Base-by-base conservation (phyloP, 176 grass and related monocot genomes). In the Coix lacrymajobi region DNA sequence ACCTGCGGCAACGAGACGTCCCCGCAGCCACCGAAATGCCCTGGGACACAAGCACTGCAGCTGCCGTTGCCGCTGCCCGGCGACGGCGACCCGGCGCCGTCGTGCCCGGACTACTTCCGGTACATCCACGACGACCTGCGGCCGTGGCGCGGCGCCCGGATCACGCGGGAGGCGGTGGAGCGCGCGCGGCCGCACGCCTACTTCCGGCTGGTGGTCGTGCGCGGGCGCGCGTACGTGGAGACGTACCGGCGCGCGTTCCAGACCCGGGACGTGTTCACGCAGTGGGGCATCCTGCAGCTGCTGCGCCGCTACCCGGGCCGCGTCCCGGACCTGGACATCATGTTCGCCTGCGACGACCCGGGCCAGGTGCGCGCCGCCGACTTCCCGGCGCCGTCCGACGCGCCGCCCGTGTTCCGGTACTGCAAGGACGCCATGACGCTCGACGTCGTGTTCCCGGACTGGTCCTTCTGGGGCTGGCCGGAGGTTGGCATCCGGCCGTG, bases 401-500 rank as follows among this genome's bases (percentile, higher is more conserved):
- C 80, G 32, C 91, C 88, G 37, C 91, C 91, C 4, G 52, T 93
- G 64, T 90, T 90, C 82, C 85, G 81, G 30, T 96, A 90, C 78
- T 90, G 90, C 83, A 90, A 77, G 85, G 83, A 96, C 49, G 41
- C 9, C 13, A 16, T 22, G 2, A 85, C 90, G 31, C 45, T 90
- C 2, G 88, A 92, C 82, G 62, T 96, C 79, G 58, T 92, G 26
- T 96, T 96, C 88, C 90, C 93, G 17, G 93, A 96, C 77, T 96
- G 93, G 93, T 92, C 90, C n/a, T 96, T 92, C 90, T 96, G 90
- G 93, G 90, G 93, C 0, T 92, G 93, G 84, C 84, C 91, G 9
- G 91, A 93, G 77, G 79, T 88, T 48, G 77, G 87, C 43, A 88
- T 90, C 84, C 80, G 83, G 40, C 71, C 88, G 33, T 93, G 91